Conservation (phyloP, 2,329 filamentous ascomycete genomes). For the Fusarium penzigii region DNA sequence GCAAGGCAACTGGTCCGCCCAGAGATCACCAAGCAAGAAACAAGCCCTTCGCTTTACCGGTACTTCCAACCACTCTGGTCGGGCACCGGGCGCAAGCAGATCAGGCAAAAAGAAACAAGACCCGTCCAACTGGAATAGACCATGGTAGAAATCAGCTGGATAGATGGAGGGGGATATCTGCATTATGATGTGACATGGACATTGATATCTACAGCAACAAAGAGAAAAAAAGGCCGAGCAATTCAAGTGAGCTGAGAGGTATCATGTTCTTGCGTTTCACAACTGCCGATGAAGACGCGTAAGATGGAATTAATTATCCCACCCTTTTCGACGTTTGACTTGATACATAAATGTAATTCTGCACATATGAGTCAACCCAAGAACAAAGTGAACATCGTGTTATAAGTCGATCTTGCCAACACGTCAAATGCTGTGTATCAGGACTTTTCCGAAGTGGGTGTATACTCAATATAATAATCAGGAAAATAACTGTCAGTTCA, state of each 20-base stretch:
- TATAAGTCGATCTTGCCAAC: background rate
- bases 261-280: too few relatives aligned
- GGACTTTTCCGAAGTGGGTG: background rate
- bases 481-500: background rate
- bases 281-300: too few relatives aligned
- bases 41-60: background rate
- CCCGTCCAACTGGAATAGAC: background rate
- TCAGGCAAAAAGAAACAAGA: background rate
- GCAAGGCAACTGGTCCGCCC: conserved; percentile 10
- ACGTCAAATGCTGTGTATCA: background rate
- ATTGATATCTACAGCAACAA: too few relatives aligned
- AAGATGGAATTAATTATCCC: too few relatives aligned
- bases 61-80: background rate
- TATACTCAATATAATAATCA: background rate
- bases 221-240: too few relatives aligned
- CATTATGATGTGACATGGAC: too few relatives aligned
- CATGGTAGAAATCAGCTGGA: too few relatives aligned
- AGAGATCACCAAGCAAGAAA: background rate
- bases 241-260: too few relatives aligned
- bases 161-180: too few relatives aligned
- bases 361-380: background rate
- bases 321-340: background rate
- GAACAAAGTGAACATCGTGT: background rate
- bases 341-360: background rate
- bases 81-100: background rate